Base-by-base conservation (phyloP, 1,139 yeast species). In the Blastobotrys illinoisensis region DNA sequence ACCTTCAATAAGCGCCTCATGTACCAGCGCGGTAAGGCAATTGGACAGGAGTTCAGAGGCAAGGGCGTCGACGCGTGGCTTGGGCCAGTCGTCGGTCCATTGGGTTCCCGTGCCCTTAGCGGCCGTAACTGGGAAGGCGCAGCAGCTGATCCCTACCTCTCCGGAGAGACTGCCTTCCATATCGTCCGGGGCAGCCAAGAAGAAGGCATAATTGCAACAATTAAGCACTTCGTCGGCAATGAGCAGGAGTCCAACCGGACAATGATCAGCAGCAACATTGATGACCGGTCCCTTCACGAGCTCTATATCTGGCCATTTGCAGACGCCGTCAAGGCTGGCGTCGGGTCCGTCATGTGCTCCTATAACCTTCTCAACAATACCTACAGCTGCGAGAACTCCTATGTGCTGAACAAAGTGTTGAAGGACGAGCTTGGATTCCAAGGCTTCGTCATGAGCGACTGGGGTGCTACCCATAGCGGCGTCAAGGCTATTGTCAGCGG, bases 61-160 rank as follows among this genome's bases (percentile, higher is more conserved):
- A 82, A 82, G 63, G 86, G 86, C 26, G 83, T 79, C n/a, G 80
- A 82, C 63, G 76, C 82, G 48, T 75, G 79, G 44, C 71, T 83
- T 45, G 88, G 86, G 1, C 88, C 88, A 9, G 76, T 79, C 2
- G 71, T 81, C 53, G 86, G 86, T 0, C 86, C 86, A 16, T 74
- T 82, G 52, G 88, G 87, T 0, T 70, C 75, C 46, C 79, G 80
- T 61, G 86, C 85, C 2, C 79, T 78, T 48, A 86, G 84, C 13
- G 87, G 88, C 4, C 72, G 87, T 61, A 80, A 79, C 67, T 82
- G 86, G 85, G 88, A 83, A 68, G 77, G 83, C 40, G 82, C 82
- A 67, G 85, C 85, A 1, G 70, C 82, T 9, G 88, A 83, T 63
- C 86, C 88, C 1, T 82, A 81, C 59, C 69, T 82, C 52, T 82